A percentile compares a stretch with the other conserved stretches of the same genome.
These are phyloP conservation scores for Xerocomellus chrysenteron DNA, from an alignment of 768 basidiomycete genomes.

Conservation along the genomic window DNA sequence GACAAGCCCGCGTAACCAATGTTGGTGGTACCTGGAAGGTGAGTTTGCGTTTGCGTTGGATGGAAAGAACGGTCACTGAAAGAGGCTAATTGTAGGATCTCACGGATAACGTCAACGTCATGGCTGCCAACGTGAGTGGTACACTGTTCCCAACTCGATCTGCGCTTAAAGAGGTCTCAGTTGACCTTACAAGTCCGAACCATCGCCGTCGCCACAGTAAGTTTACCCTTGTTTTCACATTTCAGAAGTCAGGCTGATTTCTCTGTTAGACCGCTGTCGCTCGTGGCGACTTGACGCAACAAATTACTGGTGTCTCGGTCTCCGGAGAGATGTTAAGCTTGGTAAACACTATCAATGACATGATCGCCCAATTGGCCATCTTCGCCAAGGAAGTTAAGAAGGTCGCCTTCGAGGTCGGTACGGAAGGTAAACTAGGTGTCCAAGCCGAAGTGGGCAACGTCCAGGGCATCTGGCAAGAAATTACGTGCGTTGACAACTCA, in stretches of 20 bases:
- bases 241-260: background rate
- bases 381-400: constrained; percentile 87
- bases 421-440: constrained; percentile 97
- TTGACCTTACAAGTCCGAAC: constrained; percentile 92
- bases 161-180: constrained; percentile 36
- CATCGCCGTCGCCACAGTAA: constrained; percentile 87
- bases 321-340: constrained; percentile 95
- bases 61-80: background rate
- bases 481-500: constrained; percentile 64
- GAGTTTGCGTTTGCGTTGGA: background rate
- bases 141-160: background rate
- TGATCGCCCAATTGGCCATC: constrained; percentile 67
- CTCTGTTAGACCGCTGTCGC: constrained; percentile 78
- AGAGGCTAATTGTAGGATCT: constrained; percentile 51
- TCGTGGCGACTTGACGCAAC: constrained; percentile 88
- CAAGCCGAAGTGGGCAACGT: constrained; percentile 97
- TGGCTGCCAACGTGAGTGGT: constrained; percentile 81
- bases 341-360: constrained; percentile 96
- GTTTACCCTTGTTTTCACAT: constrained; percentile 24
- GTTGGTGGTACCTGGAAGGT: constrained; percentile 96
- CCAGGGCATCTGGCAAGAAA: constrained; percentile 98
- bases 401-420: constrained; percentile 96
- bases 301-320: constrained; percentile 89
- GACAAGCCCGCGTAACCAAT: constrained; percentile 90
- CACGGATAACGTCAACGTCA: constrained; percentile 94